A percentile compares a stretch with the other conserved stretches of the same genome.
Evolutionary conservation across 352 stramenopile species (phyloP).

Genomic region (Globisporangium recalcitrans): DNA sequence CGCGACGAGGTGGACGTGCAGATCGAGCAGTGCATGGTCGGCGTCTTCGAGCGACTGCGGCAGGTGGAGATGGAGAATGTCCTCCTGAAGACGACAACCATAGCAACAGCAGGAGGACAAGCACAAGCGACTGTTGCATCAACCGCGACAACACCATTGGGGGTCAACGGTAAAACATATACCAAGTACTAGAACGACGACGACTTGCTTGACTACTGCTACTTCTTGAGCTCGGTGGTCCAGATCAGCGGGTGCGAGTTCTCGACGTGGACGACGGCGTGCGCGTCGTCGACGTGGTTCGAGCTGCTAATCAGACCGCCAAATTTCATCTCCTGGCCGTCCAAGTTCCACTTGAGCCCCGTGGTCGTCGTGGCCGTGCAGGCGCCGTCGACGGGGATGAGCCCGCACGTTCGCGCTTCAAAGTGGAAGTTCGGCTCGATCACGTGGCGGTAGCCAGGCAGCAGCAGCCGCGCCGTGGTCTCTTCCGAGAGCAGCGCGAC

Average conservation of each 20-base stretch:
- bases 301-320: slow-evolving; percentile 82
- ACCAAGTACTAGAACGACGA: slow-evolving; percentile 1
- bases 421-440: slow-evolving; percentile 84
- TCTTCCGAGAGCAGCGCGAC: slow-evolving; percentile 88
- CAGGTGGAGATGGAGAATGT: slow-evolving; percentile 46
- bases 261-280: slow-evolving; percentile 52
- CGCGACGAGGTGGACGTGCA: slow-evolving; percentile 45
- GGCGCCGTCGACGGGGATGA: slow-evolving; percentile 87
- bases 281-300: slow-evolving; percentile 57
- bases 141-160: neutral
- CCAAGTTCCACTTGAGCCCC: slow-evolving; percentile 89
- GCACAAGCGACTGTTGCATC: neutral
- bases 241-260: slow-evolving; percentile 83
- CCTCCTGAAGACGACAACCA: slow-evolving; percentile 21
- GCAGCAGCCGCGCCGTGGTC: slow-evolving; percentile 84
- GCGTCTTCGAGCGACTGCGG: slow-evolving; percentile 48
- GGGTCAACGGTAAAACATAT: neutral
- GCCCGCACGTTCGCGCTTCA: slow-evolving; percentile 91
- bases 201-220: slow-evolving; percentile 1
- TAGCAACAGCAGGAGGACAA: neutral
- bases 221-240: slow-evolving; percentile 80
- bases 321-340: slow-evolving; percentile 60
- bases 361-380: slow-evolving; percentile 81
- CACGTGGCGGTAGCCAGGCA: slow-evolving; percentile 45
- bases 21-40: slow-evolving; percentile 53